Evolutionary conservation across 768 basidiomycete species (phyloP).

Genomic region (Leccinum arenicola): DNA sequence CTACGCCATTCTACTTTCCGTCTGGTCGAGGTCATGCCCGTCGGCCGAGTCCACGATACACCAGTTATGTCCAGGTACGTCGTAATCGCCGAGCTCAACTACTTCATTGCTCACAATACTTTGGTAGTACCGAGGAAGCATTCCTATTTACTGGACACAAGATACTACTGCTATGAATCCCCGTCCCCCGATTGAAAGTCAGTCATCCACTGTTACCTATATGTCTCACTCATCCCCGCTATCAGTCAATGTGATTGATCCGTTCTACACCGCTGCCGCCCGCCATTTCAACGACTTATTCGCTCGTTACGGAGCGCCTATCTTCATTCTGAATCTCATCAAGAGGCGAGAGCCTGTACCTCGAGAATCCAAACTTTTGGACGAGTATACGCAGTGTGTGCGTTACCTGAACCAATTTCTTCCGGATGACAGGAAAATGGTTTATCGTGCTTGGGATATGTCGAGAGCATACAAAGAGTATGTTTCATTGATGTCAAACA

Average conservation of each 20-base stretch:
- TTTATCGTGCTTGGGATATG: slow-evolving; percentile 97
- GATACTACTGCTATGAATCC: slow-evolving; percentile 89
- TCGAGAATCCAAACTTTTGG: slow-evolving; percentile 85
- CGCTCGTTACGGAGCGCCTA: slow-evolving; percentile 82
- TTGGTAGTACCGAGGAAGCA: slow-evolving; percentile 85
- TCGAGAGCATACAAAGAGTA: slow-evolving; percentile 91
- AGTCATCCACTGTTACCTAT: slow-evolving; percentile 24
- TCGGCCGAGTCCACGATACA: slow-evolving; percentile 80
- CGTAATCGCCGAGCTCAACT: neutral
- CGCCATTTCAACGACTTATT: slow-evolving; percentile 92
- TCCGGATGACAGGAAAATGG: slow-evolving; percentile 80
- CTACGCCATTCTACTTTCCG: slow-evolving; percentile 86
- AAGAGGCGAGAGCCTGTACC: slow-evolving; percentile 78
- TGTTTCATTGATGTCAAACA: slow-evolving; percentile 16
- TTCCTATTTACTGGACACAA: slow-evolving; percentile 96
- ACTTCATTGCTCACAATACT: neutral
- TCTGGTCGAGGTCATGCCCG: slow-evolving; percentile 37
- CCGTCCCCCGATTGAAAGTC: slow-evolving; percentile 94
- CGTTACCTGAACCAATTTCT: slow-evolving; percentile 94
- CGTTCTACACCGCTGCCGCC: slow-evolving; percentile 91
- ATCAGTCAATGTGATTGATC: slow-evolving; percentile 88
- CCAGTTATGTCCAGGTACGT: slow-evolving; percentile 87
- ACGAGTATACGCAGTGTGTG: slow-evolving; percentile 91
- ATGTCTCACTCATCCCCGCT: slow-evolving; percentile 3
- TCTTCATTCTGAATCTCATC: slow-evolving; percentile 92